phyloP scores from a whole-genome alignment of 2,329 filamentous ascomycete species.

The Xylaria sp. region DNA sequence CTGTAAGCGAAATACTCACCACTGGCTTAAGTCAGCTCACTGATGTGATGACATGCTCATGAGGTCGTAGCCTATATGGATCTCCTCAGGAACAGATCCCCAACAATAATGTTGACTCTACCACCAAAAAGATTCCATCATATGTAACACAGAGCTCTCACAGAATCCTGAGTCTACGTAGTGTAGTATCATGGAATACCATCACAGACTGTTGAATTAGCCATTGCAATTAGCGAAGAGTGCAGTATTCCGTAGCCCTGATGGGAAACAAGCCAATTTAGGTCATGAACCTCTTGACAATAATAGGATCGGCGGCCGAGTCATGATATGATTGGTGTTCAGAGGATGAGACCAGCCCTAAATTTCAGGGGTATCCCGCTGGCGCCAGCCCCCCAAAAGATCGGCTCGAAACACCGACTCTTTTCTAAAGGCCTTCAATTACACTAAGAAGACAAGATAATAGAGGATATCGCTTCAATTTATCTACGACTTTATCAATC shows the following conservation, averaged over 20 bases:
- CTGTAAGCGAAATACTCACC: background rate
- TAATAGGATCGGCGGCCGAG: background rate
- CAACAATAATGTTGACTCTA: background rate
- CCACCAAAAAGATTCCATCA: too few relatives aligned
- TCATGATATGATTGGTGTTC: conserved; percentile 20
- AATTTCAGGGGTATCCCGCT: conserved; percentile 25
- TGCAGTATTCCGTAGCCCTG: background rate
- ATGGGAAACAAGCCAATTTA: too few relatives aligned
- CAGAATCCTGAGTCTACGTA: background rate
- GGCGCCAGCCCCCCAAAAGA: conserved; percentile 1
- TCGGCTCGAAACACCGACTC: background rate
- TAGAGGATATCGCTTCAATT: background rate
- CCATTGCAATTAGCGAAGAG: background rate
- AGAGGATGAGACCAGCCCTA: conserved; percentile 15
- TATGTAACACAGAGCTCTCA: background rate
- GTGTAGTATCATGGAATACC: background rate
- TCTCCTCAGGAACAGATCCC: background rate
- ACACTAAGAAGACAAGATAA: background rate
- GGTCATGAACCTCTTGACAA: background rate
- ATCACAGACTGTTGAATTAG: background rate
- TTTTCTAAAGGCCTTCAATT: background rate
- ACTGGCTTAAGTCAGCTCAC: background rate
- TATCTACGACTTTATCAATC: background rate
- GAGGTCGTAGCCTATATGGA: background rate
- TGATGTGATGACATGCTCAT: background rate